A percentile compares a stretch with the other conserved stretches of the same genome.
Evolutionary conservation across 306 rosid species (phyloP).

Genomic region (Gastrolobium bilobum): DNA sequence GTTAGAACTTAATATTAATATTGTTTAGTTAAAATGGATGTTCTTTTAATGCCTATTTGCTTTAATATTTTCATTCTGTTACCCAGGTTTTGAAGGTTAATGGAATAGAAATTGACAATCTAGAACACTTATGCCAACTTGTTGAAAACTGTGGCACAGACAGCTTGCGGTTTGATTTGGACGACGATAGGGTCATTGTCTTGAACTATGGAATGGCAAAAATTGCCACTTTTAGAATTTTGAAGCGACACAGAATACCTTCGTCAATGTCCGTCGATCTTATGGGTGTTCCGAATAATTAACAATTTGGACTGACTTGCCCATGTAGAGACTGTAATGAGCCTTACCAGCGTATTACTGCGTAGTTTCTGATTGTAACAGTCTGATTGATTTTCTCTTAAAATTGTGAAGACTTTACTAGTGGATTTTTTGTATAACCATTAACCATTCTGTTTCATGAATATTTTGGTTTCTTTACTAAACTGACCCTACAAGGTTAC

Average conservation of each 20-base stretch:
- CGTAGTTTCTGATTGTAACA: background rate
- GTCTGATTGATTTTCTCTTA: background rate
- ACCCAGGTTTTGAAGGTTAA: conserved; percentile 83
- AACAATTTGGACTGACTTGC: conserved; percentile 29
- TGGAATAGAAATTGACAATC: conserved; percentile 76
- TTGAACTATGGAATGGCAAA: conserved; percentile 72
- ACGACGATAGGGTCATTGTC: conserved; percentile 83
- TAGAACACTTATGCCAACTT: conserved; percentile 76
- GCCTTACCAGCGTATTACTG: background rate
- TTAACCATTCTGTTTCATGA: background rate
- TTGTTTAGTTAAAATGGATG: background rate
- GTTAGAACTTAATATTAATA: conserved; percentile 38
- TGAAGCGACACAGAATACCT: conserved; percentile 87
- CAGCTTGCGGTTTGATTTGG: conserved; percentile 82
- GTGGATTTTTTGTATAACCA: background rate
- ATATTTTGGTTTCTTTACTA: background rate
- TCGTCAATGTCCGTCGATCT: conserved; percentile 78
- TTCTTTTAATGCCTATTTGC: background rate
- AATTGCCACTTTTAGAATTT: conserved; percentile 72
- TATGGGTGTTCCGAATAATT: conserved; percentile 44
- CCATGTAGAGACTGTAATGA: conserved; percentile 33
- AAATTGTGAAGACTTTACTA: background rate
- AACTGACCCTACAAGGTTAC: background rate
- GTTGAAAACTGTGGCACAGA: conserved; percentile 72
- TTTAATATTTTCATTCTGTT: conserved; percentile 39